Percentiles rank a stretch among this genome's conserved stretches.
phyloP scores from a whole-genome alignment of 805 yeast genomes.

The Sungouiozyma ichnusensis region DNA sequence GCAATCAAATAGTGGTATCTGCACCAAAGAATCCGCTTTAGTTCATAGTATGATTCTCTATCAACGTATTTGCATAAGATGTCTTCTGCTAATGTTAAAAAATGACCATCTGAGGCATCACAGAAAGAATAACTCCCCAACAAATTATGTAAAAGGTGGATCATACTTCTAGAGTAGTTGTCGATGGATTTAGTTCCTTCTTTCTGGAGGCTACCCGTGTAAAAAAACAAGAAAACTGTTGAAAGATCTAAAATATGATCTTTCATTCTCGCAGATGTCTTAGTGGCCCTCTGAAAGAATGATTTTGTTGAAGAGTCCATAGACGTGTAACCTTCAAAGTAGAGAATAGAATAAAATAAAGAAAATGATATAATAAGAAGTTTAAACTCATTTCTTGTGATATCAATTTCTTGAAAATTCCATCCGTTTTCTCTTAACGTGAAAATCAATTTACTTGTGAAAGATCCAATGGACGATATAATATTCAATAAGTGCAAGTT shows the following conservation, averaged over 20 bases:
- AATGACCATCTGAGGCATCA: constrained; percentile 48
- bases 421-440: constrained; percentile 22
- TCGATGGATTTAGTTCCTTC: constrained; percentile 3
- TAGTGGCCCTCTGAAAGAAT: constrained; percentile 33
- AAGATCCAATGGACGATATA: constrained; percentile 27
- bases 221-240: constrained; percentile 10
- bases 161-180: constrained; percentile 20
- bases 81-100: constrained; percentile 50
- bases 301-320: constrained; percentile 32
- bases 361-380: constrained; percentile 27
- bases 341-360: constrained; percentile 38
- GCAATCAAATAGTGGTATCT: constrained; percentile 58
- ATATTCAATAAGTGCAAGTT: constrained; percentile 37
- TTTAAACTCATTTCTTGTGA: constrained; percentile 8
- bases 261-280: constrained; percentile 37
- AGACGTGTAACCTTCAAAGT: constrained; percentile 37
- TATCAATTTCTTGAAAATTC: constrained; percentile 23
- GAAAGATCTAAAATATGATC: constrained; percentile 33
- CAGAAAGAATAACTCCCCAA: constrained; percentile 65
- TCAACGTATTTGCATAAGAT: constrained; percentile 37
- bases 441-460: constrained; percentile 29
- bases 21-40: constrained; percentile 72
- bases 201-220: constrained; percentile 1
- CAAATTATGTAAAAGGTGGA: constrained; percentile 59
- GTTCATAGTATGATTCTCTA: constrained; percentile 47